Base-by-base conservation (phyloP, 176 grass and related monocot genomes). In the Eragrostis curvula region DNA sequence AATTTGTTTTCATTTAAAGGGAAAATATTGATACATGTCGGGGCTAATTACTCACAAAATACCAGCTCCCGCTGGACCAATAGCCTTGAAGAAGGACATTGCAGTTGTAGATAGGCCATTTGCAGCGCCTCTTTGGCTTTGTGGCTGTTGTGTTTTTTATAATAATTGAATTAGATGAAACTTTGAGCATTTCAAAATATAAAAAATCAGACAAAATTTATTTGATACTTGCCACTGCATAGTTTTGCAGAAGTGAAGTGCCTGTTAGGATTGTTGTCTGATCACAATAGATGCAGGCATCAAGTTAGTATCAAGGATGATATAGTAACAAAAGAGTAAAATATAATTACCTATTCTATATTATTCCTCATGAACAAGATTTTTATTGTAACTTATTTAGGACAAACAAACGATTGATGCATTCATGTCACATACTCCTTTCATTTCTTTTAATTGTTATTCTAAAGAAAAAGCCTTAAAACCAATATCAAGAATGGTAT, bases 221-320 rank as follows among this genome's bases (percentile, higher is more conserved):
- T 14, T 59, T 65, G 40, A 46, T 53, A 84, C 70, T 90, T 80
- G 72, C 95, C 90, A 97, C 95, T 13, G 92, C 90, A 87, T 92
- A 92, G 32, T 89, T 94, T 85, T 89, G 86, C 28, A 97, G 81
- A 73, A 97, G 89, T 36, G 89, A 92, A 20, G 83, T 90, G 2
- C 90, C 84, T 5, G 83, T 92, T 27, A 87, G 27, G 75, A 90
- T 87, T 65, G 86, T 87, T 3, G 91, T 85, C 92, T 97, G 88
- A 68, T 74, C 77, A 84, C 25, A 84, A 86, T 88, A 28, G 25
- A 41, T 23, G 70, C 69, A 74, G 24, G 20, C 13, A 25, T 40
- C 40, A 70, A 25, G 8, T 80, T 79, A 64, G 68, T 14, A 73
- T 41, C 12, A 76, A 51, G 25, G 18, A 39, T 70, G 23, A 1